Conservation (phyloP, 495 filamentous ascomycete genomes). For the Lindgomyces ingoldianus region DNA sequence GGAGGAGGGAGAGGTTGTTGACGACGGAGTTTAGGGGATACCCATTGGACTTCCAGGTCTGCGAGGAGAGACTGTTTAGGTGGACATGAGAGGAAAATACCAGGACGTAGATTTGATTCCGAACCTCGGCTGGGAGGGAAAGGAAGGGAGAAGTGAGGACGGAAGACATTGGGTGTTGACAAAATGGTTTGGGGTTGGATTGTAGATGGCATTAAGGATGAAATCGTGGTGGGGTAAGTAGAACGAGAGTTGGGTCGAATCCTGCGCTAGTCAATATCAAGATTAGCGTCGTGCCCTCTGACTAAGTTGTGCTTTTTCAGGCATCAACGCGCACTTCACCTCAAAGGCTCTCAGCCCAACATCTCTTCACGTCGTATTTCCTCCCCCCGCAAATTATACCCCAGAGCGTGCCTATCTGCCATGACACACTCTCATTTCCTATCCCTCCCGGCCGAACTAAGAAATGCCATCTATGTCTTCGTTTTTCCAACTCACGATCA, state of each 20-base stretch:
- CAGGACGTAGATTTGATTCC: conserved; percentile 6
- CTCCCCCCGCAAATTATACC: too few relatives aligned
- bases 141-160: too few relatives aligned
- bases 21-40: not conserved
- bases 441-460: not conserved
- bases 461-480: not conserved
- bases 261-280: not conserved
- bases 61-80: not conserved
- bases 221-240: not conserved
- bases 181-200: too few relatives aligned
- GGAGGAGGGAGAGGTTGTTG: conserved; percentile 9
- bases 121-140: conserved; percentile 5
- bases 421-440: not conserved
- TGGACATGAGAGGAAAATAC: not conserved
- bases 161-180: too few relatives aligned
- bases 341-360: too few relatives aligned
- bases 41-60: not conserved
- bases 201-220: not conserved
- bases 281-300: too few relatives aligned
- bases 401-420: too few relatives aligned
- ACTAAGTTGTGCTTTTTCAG: too few relatives aligned
- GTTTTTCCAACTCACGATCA: not conserved
- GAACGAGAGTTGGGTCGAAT: not conserved
- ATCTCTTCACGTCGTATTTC: too few relatives aligned
- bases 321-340: too few relatives aligned